A percentile compares a stretch with the other conserved stretches of the same genome.
These are phyloP conservation scores for Fusarium sp. DNA, from an alignment of 2,329 filamentous ascomycete genomes.

Conservation along the genomic window DNA sequence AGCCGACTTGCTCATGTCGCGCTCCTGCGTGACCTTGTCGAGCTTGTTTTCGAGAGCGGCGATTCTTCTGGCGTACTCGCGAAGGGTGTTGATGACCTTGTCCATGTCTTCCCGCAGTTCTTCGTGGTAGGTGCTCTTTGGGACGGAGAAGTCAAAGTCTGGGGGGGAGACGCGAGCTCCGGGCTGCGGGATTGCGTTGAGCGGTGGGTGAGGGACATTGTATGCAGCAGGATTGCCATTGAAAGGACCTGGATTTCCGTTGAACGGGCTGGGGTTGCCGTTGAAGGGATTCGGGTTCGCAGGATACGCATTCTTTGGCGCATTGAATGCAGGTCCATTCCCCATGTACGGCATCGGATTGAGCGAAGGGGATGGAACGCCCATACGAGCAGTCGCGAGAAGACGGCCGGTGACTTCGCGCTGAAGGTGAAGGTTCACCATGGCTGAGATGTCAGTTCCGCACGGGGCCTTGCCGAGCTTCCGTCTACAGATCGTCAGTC, in stretches of 20 bases:
- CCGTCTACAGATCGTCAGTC: conserved; percentile 1
- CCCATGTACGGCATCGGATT: neutral
- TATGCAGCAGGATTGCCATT: neutral
- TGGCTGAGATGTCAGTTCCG: conserved; percentile 11
- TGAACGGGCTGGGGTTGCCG: too few relatives aligned
- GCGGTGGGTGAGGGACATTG: neutral
- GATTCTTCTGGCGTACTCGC: neutral
- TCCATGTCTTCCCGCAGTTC: neutral
- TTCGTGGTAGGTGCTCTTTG: neutral
- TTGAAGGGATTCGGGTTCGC: neutral
- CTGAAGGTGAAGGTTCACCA: conserved; percentile 36
- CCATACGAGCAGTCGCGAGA: neutral
- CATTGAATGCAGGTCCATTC: neutral
- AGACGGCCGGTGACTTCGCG: conserved; percentile 16
- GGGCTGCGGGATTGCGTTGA: neutral
- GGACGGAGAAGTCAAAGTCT: neutral
- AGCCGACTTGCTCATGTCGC: neutral
- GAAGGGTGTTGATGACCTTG: neutral
- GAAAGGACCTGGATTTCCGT: neutral
- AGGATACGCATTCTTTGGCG: neutral
- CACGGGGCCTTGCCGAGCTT: conserved; percentile 13
- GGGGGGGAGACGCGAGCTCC: neutral
- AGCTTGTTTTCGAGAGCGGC: neutral
- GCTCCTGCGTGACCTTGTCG: neutral
- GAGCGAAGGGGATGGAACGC: neutral